A percentile compares a stretch with the other conserved stretches of the same genome.
phyloP scores from a whole-genome alignment of 768 basidiomycete genomes.

The Favolaschia claudopus region DNA sequence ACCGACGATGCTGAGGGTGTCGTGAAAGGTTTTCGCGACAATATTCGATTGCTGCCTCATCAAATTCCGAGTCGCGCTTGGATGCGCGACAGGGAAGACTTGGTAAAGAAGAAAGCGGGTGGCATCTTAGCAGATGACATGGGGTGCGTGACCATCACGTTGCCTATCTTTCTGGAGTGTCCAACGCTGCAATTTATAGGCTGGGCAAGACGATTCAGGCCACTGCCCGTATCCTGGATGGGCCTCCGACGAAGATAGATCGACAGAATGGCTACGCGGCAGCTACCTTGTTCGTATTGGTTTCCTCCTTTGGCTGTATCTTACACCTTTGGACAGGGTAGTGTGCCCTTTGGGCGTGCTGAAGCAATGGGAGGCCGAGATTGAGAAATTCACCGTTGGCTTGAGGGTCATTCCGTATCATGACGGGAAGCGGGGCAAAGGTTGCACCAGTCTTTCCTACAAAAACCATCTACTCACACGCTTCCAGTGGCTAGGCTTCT shows the following conservation, averaged over 20 bases:
- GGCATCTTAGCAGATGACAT: conserved; percentile 94
- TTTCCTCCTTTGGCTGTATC: neutral
- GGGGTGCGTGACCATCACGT: conserved; percentile 60
- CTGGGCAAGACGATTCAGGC: conserved; percentile 93
- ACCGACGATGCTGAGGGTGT: conserved; percentile 69
- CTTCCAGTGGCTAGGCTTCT: conserved; percentile 61
- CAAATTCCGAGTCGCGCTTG: conserved; percentile 86
- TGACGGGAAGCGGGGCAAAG: conserved; percentile 72
- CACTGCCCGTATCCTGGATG: conserved; percentile 83
- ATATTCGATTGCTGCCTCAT: conserved; percentile 79
- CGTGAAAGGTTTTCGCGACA: conserved; percentile 79
- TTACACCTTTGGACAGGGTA: conserved; percentile 57
- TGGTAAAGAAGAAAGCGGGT: conserved; percentile 72
- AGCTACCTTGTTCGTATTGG: conserved; percentile 66
- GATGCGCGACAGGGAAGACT: conserved; percentile 85
- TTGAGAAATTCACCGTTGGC: conserved; percentile 62
- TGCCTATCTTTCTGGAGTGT: neutral
- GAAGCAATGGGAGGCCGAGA: conserved; percentile 89
- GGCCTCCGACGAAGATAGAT: conserved; percentile 72
- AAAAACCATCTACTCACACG: neutral
- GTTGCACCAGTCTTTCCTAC: conserved; percentile 44
- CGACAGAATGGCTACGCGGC: conserved; percentile 74
- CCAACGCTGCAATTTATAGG: conserved; percentile 42
- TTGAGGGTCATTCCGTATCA: conserved; percentile 85
- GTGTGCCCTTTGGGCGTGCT: conserved; percentile 88